Conservation (phyloP, 176 grass and related monocot genomes). For the Cenchrus americanus region DNA sequence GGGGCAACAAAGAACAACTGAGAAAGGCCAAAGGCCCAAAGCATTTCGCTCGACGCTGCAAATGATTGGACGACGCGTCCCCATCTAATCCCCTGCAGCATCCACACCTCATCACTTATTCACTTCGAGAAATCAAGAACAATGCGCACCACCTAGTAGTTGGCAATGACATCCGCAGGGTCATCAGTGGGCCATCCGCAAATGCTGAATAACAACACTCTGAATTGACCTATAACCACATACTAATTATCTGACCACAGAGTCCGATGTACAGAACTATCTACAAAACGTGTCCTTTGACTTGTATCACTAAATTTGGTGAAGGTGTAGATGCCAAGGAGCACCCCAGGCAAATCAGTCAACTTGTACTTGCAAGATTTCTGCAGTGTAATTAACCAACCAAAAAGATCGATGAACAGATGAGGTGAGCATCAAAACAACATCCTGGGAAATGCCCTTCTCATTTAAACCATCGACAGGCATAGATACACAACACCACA, state of each 20-base stretch:
- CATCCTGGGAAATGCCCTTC: constrained; percentile 13
- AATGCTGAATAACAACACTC: background rate
- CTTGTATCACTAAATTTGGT: background rate
- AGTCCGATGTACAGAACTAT: background rate
- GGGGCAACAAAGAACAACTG: background rate
- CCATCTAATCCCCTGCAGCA: constrained; percentile 10
- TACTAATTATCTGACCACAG: background rate
- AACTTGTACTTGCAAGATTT: too few relatives aligned
- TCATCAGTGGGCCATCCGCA: background rate
- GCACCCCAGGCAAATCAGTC: background rate
- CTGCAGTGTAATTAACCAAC: background rate
- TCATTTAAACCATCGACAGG: background rate
- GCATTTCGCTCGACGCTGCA: constrained; percentile 1
- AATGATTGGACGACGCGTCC: constrained; percentile 14
- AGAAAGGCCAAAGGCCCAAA: background rate
- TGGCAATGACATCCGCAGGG: background rate
- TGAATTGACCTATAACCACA: background rate
- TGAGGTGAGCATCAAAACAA: background rate
- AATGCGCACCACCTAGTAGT: constrained; percentile 7
- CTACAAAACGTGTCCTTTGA: background rate
- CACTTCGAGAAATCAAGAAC: background rate
- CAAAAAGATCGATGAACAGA: background rate
- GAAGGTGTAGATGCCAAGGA: background rate
- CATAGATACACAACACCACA: background rate
- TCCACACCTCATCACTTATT: background rate